These are phyloP conservation scores for Lasiosphaeris hirsuta DNA, from an alignment of 495 filamentous ascomycete species.

Conservation along the genomic window DNA sequence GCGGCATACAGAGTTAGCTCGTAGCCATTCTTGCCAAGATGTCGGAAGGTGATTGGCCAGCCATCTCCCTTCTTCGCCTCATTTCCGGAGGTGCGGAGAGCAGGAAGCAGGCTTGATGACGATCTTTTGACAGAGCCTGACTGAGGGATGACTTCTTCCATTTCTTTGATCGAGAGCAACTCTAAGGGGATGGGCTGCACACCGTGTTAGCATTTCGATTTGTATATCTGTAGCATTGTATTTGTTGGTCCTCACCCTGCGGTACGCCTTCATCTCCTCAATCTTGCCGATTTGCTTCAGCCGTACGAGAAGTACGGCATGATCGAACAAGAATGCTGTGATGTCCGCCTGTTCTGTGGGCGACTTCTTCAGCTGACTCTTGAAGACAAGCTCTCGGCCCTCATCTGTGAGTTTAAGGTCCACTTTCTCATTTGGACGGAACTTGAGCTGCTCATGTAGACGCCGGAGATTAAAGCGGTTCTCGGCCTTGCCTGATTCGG, in stretches of 20 bases:
- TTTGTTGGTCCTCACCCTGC: slow-evolving; percentile 51
- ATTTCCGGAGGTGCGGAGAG: slow-evolving; percentile 52
- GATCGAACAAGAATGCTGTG: slow-evolving; percentile 91
- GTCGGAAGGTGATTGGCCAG: slow-evolving; percentile 95
- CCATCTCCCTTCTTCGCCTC: slow-evolving; percentile 64
- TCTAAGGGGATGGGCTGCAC: slow-evolving; percentile 85
- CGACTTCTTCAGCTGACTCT: slow-evolving; percentile 87
- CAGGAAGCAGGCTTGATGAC: slow-evolving; percentile 81
- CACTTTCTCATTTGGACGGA: slow-evolving; percentile 79
- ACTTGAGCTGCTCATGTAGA: slow-evolving; percentile 84
- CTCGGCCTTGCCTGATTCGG: slow-evolving; percentile 93
- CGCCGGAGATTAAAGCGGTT: slow-evolving; percentile 95
- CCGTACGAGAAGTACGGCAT: slow-evolving; percentile 84
- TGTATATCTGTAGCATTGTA: not conserved
- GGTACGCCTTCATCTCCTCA: slow-evolving; percentile 91
- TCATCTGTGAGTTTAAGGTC: slow-evolving; percentile 95
- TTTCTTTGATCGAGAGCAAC: slow-evolving; percentile 87
- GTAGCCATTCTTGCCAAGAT: slow-evolving; percentile 95
- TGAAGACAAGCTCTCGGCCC: slow-evolving; percentile 85
- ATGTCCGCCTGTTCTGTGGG: slow-evolving; percentile 86
- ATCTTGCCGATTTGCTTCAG: slow-evolving; percentile 88
- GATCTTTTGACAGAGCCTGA: slow-evolving; percentile 76
- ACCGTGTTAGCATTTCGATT: slow-evolving; percentile 10
- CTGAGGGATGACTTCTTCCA: slow-evolving; percentile 89
- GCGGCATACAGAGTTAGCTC: slow-evolving; percentile 87